These are phyloP conservation scores for Multifurca ochricompacta DNA, from an alignment of 768 basidiomycete species.

Conservation along the genomic window DNA sequence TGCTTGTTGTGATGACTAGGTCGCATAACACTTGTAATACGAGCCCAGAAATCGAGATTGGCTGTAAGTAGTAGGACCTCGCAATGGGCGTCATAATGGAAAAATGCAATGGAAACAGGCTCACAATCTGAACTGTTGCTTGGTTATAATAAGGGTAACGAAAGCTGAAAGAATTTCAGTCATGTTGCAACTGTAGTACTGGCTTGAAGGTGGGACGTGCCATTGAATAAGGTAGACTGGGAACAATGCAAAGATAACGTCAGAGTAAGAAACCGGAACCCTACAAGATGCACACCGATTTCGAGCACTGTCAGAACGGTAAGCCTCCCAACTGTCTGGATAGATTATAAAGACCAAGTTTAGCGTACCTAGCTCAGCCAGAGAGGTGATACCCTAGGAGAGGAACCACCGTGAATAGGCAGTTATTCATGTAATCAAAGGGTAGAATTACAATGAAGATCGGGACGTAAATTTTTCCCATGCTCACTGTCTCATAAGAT, in stretches of 20 bases:
- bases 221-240: not conserved
- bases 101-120: not conserved
- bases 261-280: too few species aligned
- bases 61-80: not conserved
- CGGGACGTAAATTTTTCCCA: not conserved
- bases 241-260: not conserved
- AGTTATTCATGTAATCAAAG: too few species aligned
- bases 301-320: not conserved
- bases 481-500: constrained; percentile 1
- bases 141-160: not conserved
- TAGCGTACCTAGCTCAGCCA: not conserved
- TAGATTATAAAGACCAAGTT: not conserved
- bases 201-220: not conserved
- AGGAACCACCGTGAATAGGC: not conserved
- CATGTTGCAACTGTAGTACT: too few species aligned
- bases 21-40: not conserved
- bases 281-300: not conserved
- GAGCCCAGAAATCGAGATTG: not conserved
- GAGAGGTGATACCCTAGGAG: not conserved
- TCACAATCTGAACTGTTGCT: not conserved
- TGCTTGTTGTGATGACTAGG: not conserved
- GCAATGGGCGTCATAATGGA: not conserved
- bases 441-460: not conserved
- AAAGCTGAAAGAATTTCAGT: not conserved
- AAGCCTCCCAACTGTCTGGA: not conserved